These are phyloP conservation scores for Alternaria gansuensis DNA, from an alignment of 2,329 filamentous ascomycete species.

Conservation along the genomic window DNA sequence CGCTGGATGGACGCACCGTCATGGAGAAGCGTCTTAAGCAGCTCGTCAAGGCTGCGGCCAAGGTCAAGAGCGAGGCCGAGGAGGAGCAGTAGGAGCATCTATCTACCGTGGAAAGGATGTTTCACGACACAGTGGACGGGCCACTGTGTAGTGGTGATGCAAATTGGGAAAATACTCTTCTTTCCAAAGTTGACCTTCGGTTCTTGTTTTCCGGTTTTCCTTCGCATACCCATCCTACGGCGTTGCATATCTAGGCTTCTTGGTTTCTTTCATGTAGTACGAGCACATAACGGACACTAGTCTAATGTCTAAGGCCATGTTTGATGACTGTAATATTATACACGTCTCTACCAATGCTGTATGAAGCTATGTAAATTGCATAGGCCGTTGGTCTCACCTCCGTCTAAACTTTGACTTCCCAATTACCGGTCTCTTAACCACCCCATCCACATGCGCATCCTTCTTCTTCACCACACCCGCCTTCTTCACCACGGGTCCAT, in stretches of 20 bases:
- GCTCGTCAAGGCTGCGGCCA: conserved; percentile 62
- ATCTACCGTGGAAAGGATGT: background rate
- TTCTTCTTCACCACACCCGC: conserved; percentile 41
- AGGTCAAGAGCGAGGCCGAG: conserved; percentile 22
- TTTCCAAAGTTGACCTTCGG: conserved; percentile 2
- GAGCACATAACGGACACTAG: conserved; percentile 16
- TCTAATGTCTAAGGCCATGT: conserved; percentile 9
- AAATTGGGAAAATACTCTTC: background rate
- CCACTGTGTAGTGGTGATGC: background rate
- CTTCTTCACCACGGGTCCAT: conserved; percentile 41
- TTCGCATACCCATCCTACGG: conserved; percentile 24
- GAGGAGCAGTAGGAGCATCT: conserved; percentile 2
- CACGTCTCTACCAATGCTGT: background rate
- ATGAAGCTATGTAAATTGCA: background rate
- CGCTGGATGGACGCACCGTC: conserved; percentile 72
- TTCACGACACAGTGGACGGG: background rate
- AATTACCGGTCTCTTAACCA: conserved; percentile 54
- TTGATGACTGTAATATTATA: background rate
- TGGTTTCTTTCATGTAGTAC: background rate
- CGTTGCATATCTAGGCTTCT: conserved; percentile 7
- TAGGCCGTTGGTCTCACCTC: conserved; percentile 14
- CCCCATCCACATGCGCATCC: conserved; percentile 46
- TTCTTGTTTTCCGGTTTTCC: conserved; percentile 5
- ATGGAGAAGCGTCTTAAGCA: conserved; percentile 82
- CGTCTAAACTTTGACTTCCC: conserved; percentile 41